Evolutionary conservation across 768 basidiomycete species (phyloP).

Genomic region (Austroboletus eburneus): DNA sequence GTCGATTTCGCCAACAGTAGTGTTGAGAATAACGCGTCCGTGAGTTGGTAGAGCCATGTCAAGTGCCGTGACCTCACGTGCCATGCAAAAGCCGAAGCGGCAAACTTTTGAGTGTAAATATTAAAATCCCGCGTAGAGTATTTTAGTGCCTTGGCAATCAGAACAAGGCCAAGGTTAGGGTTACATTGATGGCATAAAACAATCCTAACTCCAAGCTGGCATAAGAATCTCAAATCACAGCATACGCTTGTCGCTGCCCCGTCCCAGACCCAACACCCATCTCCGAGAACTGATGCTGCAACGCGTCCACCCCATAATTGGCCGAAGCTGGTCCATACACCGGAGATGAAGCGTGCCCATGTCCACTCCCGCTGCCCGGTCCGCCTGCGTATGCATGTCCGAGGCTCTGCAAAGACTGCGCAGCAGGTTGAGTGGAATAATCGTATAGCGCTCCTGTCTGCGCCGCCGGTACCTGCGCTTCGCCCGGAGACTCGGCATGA

Average conservation of each 20-base stretch:
- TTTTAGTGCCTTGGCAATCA: no score
- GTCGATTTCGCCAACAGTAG: constrained; percentile 83
- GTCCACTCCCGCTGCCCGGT: constrained; percentile 20
- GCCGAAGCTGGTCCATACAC: constrained; percentile 17
- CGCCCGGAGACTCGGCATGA: constrained; percentile 9
- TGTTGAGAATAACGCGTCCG: constrained; percentile 83
- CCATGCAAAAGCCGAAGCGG: no score
- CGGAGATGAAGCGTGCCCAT: constrained; percentile 12
- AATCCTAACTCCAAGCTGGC: no score
- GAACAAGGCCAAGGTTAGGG: no score
- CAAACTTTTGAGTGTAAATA: no score
- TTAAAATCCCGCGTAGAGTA: no score
- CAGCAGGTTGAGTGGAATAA: constrained; percentile 13
- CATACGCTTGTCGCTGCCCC: constrained; percentile 22
- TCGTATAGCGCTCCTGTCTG: constrained; percentile 14
- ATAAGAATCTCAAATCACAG: constrained; percentile 16
- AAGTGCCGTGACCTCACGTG: not conserved
- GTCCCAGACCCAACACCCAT: constrained; percentile 24
- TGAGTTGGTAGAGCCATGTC: constrained; percentile 80
- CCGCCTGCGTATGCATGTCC: constrained; percentile 17
- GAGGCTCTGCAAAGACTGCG: constrained; percentile 15
- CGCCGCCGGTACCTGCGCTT: not conserved
- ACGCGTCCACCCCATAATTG: constrained; percentile 19
- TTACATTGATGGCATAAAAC: no score
- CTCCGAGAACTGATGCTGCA: constrained; percentile 31